These are phyloP conservation scores for Salix brachista DNA, from an alignment of 345 rosid species.

Conservation along the genomic window DNA sequence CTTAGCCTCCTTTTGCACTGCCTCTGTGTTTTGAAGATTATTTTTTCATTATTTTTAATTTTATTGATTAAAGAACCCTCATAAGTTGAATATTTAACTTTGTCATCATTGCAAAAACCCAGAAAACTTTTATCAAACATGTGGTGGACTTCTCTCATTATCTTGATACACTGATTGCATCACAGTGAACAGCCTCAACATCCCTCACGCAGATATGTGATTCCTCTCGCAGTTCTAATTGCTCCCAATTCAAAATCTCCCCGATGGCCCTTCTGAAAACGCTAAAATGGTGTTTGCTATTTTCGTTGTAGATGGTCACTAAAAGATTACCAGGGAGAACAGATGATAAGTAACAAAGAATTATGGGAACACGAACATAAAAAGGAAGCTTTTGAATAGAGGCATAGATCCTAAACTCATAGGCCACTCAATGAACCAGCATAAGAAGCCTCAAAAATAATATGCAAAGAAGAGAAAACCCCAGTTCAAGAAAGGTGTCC, in stretches of 20 bases:
- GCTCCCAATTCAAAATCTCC: no score
- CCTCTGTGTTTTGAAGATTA: neutral
- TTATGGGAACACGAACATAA: slow-evolving; percentile 82
- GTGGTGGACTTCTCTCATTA: no score
- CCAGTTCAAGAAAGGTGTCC: slow-evolving; percentile 43
- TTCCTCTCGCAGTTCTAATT: no score
- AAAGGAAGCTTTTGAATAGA: slow-evolving; percentile 69
- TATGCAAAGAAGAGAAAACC: slow-evolving; percentile 16
- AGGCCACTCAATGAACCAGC: slow-evolving; percentile 47
- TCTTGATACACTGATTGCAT: no score
- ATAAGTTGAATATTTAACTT: no score
- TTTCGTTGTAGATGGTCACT: slow-evolving; percentile 61
- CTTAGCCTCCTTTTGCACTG: neutral
- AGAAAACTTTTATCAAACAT: no score
- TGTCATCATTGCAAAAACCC: no score
- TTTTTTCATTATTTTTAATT: no score
- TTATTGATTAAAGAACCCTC: no score
- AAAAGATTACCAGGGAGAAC: slow-evolving; percentile 76
- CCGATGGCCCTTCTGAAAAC: no score
- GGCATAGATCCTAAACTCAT: slow-evolving; percentile 79
- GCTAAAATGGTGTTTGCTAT: neutral
- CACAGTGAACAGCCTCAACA: no score
- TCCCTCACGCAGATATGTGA: no score
- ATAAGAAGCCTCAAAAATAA: slow-evolving; percentile 3
- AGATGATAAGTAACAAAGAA: slow-evolving; percentile 62